phyloP scores from a whole-genome alignment of 768 basidiomycete genomes.

The Nevesoporus exiguus region DNA sequence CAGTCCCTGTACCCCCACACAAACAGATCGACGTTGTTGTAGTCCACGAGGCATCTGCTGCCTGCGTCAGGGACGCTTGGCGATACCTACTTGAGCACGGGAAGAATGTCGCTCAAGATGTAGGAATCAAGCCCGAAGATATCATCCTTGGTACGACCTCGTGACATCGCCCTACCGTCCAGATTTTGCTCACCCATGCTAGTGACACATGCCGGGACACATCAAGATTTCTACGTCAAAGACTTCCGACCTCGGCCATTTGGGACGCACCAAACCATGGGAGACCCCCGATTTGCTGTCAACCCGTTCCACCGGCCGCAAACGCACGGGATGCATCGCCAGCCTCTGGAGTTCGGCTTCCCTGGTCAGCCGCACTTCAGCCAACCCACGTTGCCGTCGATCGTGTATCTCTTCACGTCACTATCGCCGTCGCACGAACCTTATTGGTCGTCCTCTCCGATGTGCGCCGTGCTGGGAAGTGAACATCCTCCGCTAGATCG shows the following conservation, averaged over 20 bases:
- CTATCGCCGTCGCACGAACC: conserved; percentile 31
- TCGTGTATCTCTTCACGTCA: conserved; percentile 45
- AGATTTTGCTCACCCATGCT: not conserved
- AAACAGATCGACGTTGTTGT: conserved; percentile 39
- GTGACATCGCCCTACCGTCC: not conserved
- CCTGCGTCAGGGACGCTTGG: conserved; percentile 38
- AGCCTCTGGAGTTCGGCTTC: conserved; percentile 14
- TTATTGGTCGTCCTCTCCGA: conserved; percentile 39
- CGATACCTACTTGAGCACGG: conserved; percentile 34
- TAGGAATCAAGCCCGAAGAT: conserved; percentile 39
- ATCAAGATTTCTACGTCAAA: conserved; percentile 39
- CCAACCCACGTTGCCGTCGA: conserved; percentile 33
- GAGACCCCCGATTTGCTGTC: conserved; percentile 2
- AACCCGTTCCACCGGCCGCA: conserved; percentile 13
- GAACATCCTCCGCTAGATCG: conserved; percentile 20
- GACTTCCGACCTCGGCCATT: conserved; percentile 31
- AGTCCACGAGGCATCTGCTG: conserved; percentile 31
- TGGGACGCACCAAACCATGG: conserved; percentile 11
- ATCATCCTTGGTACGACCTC: conserved; percentile 39
- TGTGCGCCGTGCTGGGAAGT: conserved; percentile 18
- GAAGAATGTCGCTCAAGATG: conserved; percentile 28
- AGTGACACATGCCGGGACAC: conserved; percentile 42
- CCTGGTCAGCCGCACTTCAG: conserved; percentile 12
- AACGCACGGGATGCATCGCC: conserved; percentile 14
- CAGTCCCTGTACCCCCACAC: conserved; percentile 38